Conservation (phyloP, 2,329 filamentous ascomycete genomes). For the Nannizziopsis arthrosporioides region DNA sequence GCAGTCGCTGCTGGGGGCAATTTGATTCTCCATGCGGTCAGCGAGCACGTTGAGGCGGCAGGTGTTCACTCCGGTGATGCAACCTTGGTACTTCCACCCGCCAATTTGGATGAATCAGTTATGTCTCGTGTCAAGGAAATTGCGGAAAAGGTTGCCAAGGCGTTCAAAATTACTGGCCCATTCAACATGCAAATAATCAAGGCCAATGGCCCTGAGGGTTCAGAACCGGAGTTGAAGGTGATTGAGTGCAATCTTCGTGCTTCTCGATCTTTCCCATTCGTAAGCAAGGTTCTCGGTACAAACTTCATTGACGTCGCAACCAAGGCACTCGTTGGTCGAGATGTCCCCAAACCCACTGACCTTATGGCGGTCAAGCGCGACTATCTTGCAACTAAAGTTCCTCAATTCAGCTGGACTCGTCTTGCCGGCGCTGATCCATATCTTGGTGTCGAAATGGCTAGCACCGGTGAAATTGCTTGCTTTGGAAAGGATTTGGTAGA, state of each 20-base stretch:
- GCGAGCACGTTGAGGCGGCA: conserved; percentile 91
- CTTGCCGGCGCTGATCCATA: conserved; percentile 94
- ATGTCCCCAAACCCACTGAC: conserved; percentile 74
- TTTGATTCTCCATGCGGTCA: conserved; percentile 80
- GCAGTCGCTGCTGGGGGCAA: conserved; percentile 79
- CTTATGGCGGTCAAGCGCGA: conserved; percentile 81
- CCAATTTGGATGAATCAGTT: conserved; percentile 60
- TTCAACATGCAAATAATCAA: conserved; percentile 99
- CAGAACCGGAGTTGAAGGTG: conserved; percentile 72
- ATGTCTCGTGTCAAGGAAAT: conserved; percentile 90
- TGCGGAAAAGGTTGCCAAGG: conserved; percentile 88
- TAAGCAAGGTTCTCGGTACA: conserved; percentile 87
- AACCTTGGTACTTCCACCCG: conserved; percentile 82
- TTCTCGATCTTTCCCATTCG: conserved; percentile 95
- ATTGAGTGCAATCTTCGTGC: conserved; percentile 98
- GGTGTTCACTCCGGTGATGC: conserved; percentile 98
- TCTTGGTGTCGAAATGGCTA: conserved; percentile 94
- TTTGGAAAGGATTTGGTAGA: conserved; percentile 94
- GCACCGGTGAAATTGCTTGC: conserved; percentile 95
- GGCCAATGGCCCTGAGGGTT: conserved; percentile 62
- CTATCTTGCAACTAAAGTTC: conserved; percentile 93
- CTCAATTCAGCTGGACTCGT: conserved; percentile 98
- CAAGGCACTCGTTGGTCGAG: conserved; percentile 73
- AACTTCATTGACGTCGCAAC: conserved; percentile 97
- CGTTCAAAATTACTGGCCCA: conserved; percentile 92